Conservation (phyloP, 257 asterid genomes). For the Leonotis leonurus region DNA sequence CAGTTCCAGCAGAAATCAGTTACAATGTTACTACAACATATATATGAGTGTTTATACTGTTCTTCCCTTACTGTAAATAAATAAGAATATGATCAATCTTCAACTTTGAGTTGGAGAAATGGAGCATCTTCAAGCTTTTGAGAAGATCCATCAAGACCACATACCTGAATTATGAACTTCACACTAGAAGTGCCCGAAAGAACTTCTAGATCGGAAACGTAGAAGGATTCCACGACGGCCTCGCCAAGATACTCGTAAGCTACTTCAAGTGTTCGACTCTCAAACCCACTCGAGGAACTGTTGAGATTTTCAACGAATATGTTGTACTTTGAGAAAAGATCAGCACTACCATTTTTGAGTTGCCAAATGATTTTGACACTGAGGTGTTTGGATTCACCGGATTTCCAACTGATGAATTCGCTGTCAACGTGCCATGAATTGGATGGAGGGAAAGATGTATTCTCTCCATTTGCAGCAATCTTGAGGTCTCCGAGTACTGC, state of each 20-base stretch:
- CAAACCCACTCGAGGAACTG: conserved; percentile 4
- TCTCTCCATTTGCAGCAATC: conserved; percentile 23
- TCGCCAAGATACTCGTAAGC: conserved; percentile 51
- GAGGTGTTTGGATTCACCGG: conserved; percentile 41
- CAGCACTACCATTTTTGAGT: conserved; percentile 31
- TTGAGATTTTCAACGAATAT: conserved; percentile 43
- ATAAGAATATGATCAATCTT: conserved; percentile 10
- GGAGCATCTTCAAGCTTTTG: conserved; percentile 75
- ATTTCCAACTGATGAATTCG: conserved; percentile 36
- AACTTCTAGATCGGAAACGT: conserved; percentile 43
- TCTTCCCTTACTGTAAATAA: background rate
- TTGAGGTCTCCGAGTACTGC: conserved; percentile 69
- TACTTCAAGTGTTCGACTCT: conserved; percentile 2
- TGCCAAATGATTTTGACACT: conserved; percentile 65
- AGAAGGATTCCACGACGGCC: conserved; percentile 54
- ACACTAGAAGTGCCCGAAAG: conserved; percentile 34
- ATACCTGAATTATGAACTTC: conserved; percentile 54
- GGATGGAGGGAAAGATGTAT: conserved; percentile 50
- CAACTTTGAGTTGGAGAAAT: conserved; percentile 35
- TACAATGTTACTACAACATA: no score
- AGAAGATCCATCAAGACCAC: conserved; percentile 45
- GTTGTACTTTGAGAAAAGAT: conserved; percentile 37
- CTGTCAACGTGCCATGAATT: conserved; percentile 48
- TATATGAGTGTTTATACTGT: no score
- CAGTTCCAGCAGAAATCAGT: no score